A percentile compares a stretch with the other conserved stretches of the same genome.
phyloP scores from a whole-genome alignment of 2,329 filamentous ascomycete species.

The Fusarium floridanum region DNA sequence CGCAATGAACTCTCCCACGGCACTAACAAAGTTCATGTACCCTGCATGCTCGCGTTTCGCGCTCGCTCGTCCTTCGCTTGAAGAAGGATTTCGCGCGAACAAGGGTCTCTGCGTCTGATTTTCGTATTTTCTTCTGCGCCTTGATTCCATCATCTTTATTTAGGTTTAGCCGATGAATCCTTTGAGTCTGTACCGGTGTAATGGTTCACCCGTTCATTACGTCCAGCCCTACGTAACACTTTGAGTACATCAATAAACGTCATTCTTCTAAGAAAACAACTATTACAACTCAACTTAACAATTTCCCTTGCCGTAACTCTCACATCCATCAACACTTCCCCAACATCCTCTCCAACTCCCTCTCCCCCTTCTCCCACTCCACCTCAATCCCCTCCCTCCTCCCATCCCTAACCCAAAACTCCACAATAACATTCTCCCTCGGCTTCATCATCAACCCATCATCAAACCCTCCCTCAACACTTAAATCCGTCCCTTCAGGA shows the following conservation, averaged over 20 bases:
- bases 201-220: neutral
- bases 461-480: slow-evolving; percentile 43
- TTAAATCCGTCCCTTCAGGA: slow-evolving; percentile 39
- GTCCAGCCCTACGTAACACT: neutral
- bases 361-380: slow-evolving; percentile 25
- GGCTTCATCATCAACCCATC: slow-evolving; percentile 38
- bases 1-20: accelerated
- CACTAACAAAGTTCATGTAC: neutral
- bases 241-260: neutral
- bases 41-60: neutral
- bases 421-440: slow-evolving; percentile 19
- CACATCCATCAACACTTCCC: neutral
- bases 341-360: slow-evolving; percentile 15
- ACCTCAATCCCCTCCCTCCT: neutral
- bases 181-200: neutral
- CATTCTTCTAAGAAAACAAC: neutral
- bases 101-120: neutral
- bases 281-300: neutral
- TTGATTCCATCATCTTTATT: neutral
- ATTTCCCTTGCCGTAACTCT: neutral
- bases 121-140: neutral
- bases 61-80: neutral
- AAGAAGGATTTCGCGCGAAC: neutral
- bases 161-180: neutral
- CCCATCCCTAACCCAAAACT: slow-evolving; percentile 16